These are phyloP conservation scores for Anthracocystis panici-leucophaei DNA, from an alignment of 1,284 basidiomycete species.

Conservation along the genomic window DNA sequence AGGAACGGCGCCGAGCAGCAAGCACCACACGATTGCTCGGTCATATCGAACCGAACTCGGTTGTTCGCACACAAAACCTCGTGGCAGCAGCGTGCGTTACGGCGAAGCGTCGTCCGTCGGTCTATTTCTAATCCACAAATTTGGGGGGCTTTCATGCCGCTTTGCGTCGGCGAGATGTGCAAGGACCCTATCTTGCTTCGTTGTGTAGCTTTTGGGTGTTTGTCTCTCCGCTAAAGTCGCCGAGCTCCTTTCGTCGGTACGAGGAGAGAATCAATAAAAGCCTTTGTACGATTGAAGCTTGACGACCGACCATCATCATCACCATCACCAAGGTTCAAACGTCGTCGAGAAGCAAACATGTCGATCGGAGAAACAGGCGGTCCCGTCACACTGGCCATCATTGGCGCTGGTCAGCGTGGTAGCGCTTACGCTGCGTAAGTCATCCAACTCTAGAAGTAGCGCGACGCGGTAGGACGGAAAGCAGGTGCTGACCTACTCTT, in stretches of 20 bases:
- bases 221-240: conserved; percentile 18
- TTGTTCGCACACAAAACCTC: background rate
- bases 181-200: conserved; percentile 10
- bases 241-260: conserved; percentile 7
- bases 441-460: too few species aligned
- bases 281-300: background rate
- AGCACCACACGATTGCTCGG: conserved; percentile 3
- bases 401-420: conserved; percentile 42
- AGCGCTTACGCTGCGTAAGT: conserved; percentile 44
- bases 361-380: conserved; percentile 33
- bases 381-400: conserved; percentile 42
- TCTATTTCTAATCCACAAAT: conserved; percentile 25
- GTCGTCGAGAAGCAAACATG: conserved; percentile 9
- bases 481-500: background rate
- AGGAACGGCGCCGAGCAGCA: conserved; percentile 19
- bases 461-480: background rate
- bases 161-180: background rate
- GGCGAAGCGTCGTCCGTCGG: background rate
- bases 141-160: background rate
- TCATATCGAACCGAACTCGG: conserved; percentile 30
- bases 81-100: background rate
- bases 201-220: background rate
- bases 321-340: conserved; percentile 4
- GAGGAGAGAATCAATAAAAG: conserved; percentile 14
- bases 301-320: background rate